Evolutionary conservation across 106 monocot genomes (phyloP).

Genomic region (Iris macrosiphon): DNA sequence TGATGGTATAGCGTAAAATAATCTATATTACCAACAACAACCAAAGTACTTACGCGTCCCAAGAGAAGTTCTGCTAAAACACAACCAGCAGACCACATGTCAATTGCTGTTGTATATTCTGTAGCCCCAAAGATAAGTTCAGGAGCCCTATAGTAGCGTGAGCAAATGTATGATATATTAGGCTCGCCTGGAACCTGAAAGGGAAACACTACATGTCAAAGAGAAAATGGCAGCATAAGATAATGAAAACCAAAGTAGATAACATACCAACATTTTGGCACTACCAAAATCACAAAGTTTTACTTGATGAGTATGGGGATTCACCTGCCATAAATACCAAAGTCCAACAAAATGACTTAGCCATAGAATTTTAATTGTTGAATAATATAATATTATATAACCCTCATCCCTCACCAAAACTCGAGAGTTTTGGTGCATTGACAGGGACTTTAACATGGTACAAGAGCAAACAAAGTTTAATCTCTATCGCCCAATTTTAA

Average conservation of each 20-base stretch:
- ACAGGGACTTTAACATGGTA: no score
- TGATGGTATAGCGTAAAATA: not conserved
- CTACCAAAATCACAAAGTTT: constrained; percentile 85
- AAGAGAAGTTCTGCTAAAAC: constrained; percentile 6
- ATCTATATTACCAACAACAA: not conserved
- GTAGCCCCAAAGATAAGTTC: no score
- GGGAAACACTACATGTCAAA: not conserved
- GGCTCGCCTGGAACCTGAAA: constrained; percentile 73
- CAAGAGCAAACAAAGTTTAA: no score
- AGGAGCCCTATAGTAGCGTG: no score
- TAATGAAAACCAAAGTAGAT: not conserved
- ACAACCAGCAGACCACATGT: constrained; percentile 7
- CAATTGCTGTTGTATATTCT: constrained; percentile 6
- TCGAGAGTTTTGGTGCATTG: no score
- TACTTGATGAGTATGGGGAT: constrained; percentile 62
- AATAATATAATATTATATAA: no score
- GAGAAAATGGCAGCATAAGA: not conserved
- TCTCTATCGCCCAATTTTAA: no score
- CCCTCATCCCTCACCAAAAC: no score
- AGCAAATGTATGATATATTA: constrained; percentile 85
- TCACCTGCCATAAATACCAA: constrained; percentile 24
- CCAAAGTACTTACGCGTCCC: not conserved
- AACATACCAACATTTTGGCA: constrained; percentile 67
- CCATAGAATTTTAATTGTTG: no score
- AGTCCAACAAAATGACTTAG: not conserved